phyloP scores from a whole-genome alignment of 2,329 filamentous ascomycete genomes.

The Phyllosticta citriasiana region DNA sequence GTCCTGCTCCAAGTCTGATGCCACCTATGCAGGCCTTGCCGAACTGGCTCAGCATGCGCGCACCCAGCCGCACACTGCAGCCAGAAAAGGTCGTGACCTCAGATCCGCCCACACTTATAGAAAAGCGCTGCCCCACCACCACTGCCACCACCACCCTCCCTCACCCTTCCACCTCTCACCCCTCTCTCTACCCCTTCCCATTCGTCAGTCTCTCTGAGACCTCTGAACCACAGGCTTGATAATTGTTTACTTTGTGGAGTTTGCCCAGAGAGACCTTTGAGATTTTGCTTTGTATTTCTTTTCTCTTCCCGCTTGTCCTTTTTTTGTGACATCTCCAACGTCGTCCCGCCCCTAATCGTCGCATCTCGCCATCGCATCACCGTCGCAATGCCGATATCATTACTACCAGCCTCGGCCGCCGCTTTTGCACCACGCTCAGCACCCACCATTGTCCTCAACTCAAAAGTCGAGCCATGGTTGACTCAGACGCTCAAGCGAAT shows the following conservation, averaged over 20 bases:
- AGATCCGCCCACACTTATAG: conserved; percentile 11
- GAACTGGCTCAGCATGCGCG: conserved; percentile 8
- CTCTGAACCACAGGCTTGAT: conserved; percentile 26
- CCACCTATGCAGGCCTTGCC: conserved; percentile 10
- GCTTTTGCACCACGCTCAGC: conserved; percentile 91
- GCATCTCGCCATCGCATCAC: conserved; percentile 20
- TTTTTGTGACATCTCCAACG: conserved; percentile 2
- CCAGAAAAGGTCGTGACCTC: conserved; percentile 8
- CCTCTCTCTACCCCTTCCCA: conserved; percentile 34
- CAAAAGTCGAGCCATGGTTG: conserved; percentile 91
- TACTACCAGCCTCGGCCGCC: conserved; percentile 89
- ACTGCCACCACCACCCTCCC: conserved; percentile 27
- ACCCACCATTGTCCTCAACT: conserved; percentile 87
- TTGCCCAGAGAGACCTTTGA: conserved; percentile 24
- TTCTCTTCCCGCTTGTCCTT: conserved; percentile 23
- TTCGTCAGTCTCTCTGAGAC: conserved; percentile 29
- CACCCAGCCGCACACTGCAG: conserved; percentile 8
- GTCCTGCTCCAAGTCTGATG: neutral
- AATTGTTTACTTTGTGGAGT: conserved; percentile 23
- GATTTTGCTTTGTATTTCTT: conserved; percentile 23
- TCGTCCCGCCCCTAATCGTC: conserved; percentile 21
- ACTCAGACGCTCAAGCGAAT: conserved; percentile 94
- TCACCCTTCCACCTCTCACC: conserved; percentile 31
- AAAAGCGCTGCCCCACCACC: conserved; percentile 24
- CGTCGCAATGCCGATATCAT: conserved; percentile 72